Percentiles rank a stretch among this genome's conserved stretches.
These are phyloP conservation scores for Lactarius sanguifluus DNA, from an alignment of 768 basidiomycete species.

Conservation along the genomic window DNA sequence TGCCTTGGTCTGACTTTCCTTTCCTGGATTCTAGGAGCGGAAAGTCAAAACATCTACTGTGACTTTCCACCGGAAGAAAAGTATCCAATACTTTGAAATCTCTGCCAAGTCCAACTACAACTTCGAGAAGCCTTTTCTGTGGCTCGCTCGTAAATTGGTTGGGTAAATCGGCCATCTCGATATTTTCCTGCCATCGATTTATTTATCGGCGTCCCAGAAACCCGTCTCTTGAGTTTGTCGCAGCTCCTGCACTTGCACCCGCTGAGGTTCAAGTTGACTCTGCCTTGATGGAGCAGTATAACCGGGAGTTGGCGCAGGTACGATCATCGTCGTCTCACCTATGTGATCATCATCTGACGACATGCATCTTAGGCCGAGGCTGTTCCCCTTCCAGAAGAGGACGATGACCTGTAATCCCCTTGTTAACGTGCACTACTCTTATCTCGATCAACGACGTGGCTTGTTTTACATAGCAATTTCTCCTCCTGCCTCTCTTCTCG, in stretches of 20 bases:
- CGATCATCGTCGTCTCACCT: slow-evolving; percentile 26
- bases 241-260: slow-evolving; percentile 92
- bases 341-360: slow-evolving; percentile 15
- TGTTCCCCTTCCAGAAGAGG: slow-evolving; percentile 97
- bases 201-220: slow-evolving; percentile 52
- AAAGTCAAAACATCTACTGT: slow-evolving; percentile 99
- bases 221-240: slow-evolving; percentile 87
- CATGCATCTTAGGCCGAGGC: slow-evolving; percentile 62
- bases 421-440: slow-evolving; percentile 22
- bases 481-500: slow-evolving; percentile 1
- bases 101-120: slow-evolving; percentile 99
- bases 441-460: slow-evolving; percentile 12
- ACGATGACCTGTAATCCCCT: slow-evolving; percentile 69
- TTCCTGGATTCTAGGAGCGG: slow-evolving; percentile 67
- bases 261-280: slow-evolving; percentile 88
- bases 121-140: slow-evolving; percentile 99
- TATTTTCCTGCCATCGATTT: not conserved
- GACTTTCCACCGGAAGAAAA: slow-evolving; percentile 99
- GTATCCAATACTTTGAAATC: slow-evolving; percentile 99
- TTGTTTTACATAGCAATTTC: slow-evolving; percentile 18
- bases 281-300: slow-evolving; percentile 75
- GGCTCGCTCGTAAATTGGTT: slow-evolving; percentile 97
- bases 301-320: slow-evolving; percentile 70
- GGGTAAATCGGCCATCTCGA: slow-evolving; percentile 56
- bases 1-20: slow-evolving; percentile 10